phyloP scores from a whole-genome alignment of 305 asterid species.

The Plantago coronopus region DNA sequence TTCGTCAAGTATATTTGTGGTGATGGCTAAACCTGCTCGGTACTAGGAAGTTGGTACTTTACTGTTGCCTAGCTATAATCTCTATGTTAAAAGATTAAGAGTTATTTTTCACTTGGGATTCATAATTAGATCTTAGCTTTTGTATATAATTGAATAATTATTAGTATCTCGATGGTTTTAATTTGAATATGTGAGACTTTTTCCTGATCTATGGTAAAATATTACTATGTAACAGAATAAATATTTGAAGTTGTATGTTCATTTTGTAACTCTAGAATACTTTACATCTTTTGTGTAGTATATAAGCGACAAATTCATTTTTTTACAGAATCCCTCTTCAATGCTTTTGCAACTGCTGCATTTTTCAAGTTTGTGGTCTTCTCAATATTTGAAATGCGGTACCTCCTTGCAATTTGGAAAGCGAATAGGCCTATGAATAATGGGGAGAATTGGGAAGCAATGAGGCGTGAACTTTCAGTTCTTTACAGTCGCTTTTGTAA shows the following conservation, averaged over 20 bases:
- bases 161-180: too few relatives aligned
- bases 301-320: constrained; percentile 23
- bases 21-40: not conserved
- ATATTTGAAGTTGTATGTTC: not conserved
- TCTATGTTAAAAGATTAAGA: too few relatives aligned
- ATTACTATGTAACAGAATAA: not conserved
- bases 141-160: too few relatives aligned
- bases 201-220: too few relatives aligned
- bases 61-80: not conserved
- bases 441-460: constrained; percentile 93
- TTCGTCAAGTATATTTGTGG: not conserved
- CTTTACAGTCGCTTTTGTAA: constrained; percentile 96
- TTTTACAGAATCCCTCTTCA: constrained; percentile 85
- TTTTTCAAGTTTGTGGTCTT: constrained; percentile 98
- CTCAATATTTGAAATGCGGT: constrained; percentile 98
- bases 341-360: constrained; percentile 98
- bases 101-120: too few relatives aligned
- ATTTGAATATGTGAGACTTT: not conserved
- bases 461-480: constrained; percentile 95
- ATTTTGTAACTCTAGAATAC: constrained; percentile 3
- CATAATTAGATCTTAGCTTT: too few relatives aligned
- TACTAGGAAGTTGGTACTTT: not conserved
- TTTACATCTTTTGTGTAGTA: constrained; percentile 5
- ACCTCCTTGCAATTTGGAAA: constrained; percentile 97
- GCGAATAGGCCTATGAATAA: constrained; percentile 63